Evolutionary conservation across 164 flowering plant species (phyloP), one percentile per base, ranked within the genome.

Genomic region (Platanus orientalis): DNA sequence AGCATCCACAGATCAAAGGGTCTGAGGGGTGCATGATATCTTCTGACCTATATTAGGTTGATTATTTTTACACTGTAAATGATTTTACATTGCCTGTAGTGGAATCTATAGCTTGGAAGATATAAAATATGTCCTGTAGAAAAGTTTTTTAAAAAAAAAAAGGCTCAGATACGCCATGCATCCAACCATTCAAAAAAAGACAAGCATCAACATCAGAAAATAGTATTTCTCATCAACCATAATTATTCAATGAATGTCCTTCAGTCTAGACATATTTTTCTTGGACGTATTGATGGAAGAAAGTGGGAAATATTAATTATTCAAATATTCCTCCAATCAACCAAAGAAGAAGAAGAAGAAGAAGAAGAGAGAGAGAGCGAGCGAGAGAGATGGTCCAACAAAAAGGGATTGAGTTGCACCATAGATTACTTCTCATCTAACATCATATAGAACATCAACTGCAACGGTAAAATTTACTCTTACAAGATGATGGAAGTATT

Each of bases 331-430:
- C 24, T 49, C 52, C 25, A 49, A 49, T 0, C 52, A 6, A 21
- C 52, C 9, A 3, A 36, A 36, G 42, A 36, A 36, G 42, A 36
- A 36, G n/a, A n/a, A n/a, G n/a, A n/a, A n/a, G n/a, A n/a, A n/a
- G n/a, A n/a, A n/a, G n/a, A n/a, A n/a, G n/a, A n/a, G n/a, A 48
- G 23, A 48, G 51, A 48, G 51, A 48, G 51, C 17, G 51, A 48
- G 51, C 17, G 51, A 48, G 51, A 48, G 51, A 48, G 7, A n/a
- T n/a, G n/a, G 7, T 7, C 13, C 1, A 3, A 3, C 6, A 19
- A 48, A 4, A 48, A 17, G 51, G 19, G 51, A 48, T 20, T 5
- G 23, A 48, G 17, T 49, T 49, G 52, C 25, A 49, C 52, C n/a
- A 45, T 16, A 49, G 52, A 49, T 21, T 1, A n/a, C n/a, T n/a